Conservation (phyloP, 164 flowering plant genomes). For the Magnolia changhungtana region DNA sequence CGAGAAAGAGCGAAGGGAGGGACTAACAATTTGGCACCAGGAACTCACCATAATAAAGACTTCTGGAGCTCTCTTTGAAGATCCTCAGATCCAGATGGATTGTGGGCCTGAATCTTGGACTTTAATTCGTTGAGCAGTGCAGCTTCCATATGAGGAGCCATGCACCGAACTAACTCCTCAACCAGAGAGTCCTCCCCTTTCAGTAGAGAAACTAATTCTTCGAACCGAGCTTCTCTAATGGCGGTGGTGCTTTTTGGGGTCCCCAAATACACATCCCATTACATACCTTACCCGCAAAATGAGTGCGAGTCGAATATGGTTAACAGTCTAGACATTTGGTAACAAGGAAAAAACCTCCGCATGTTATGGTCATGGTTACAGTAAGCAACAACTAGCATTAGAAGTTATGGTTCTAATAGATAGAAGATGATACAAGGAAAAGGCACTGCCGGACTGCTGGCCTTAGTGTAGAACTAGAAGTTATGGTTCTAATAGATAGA, state of each 20-base stretch:
- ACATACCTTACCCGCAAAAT: slow-evolving; percentile 84
- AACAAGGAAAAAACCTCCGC: no score
- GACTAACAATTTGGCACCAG: no score
- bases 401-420: neutral
- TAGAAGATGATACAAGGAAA: no score
- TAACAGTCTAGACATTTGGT: no score
- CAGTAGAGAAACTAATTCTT: slow-evolving; percentile 64
- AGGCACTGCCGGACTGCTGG: no score
- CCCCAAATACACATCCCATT: slow-evolving; percentile 79
- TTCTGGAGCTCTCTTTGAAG: slow-evolving; percentile 54
- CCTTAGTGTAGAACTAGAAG: neutral
- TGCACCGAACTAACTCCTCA: slow-evolving; percentile 76
- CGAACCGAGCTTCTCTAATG: slow-evolving; percentile 74
- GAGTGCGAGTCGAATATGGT: neutral
- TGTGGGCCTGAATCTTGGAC: slow-evolving; percentile 63
- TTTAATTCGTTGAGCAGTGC: slow-evolving; percentile 52
- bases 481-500: no score
- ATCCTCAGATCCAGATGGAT: slow-evolving; percentile 74
- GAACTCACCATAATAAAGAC: slow-evolving; percentile 77
- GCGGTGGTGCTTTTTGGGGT: slow-evolving; percentile 95
- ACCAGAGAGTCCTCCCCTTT: slow-evolving; percentile 91
- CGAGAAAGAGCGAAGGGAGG: no score
- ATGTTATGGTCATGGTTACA: no score
- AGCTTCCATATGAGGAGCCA: slow-evolving; percentile 79
- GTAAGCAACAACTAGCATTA: neutral